phyloP scores from a whole-genome alignment of 345 rosid genomes.

The Camelina sativa region DNA sequence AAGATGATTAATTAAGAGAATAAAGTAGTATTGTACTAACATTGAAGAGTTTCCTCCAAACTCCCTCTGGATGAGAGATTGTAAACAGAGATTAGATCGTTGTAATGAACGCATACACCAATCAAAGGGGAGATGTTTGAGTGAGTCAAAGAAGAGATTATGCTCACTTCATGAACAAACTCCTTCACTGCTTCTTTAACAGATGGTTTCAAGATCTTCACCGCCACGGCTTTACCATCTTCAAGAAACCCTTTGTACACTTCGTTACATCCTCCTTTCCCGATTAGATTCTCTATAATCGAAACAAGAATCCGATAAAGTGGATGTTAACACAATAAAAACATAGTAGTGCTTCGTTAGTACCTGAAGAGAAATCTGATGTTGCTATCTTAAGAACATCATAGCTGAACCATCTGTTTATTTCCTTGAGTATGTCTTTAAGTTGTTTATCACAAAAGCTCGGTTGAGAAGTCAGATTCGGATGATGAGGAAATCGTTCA shows the following conservation, averaged over 20 bases:
- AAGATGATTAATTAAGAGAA: slow-evolving; percentile 5
- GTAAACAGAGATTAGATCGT: slow-evolving; percentile 69
- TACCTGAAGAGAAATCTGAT: slow-evolving; percentile 76
- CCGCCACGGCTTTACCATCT: slow-evolving; percentile 73
- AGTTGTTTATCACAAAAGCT: slow-evolving; percentile 43
- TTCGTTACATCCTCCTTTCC: slow-evolving; percentile 79
- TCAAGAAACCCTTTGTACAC: slow-evolving; percentile 78
- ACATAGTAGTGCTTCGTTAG: slow-evolving; percentile 9
- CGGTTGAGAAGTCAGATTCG: slow-evolving; percentile 25
- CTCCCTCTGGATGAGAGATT: slow-evolving; percentile 72
- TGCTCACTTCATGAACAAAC: slow-evolving; percentile 73
- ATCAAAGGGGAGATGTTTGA: slow-evolving; percentile 61
- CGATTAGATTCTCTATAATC: slow-evolving; percentile 66
- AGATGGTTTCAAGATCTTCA: slow-evolving; percentile 73
- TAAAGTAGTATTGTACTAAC: slow-evolving; percentile 43
- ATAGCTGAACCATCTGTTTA: slow-evolving; percentile 59
- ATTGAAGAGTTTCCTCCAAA: slow-evolving; percentile 77
- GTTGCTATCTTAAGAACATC: slow-evolving; percentile 70
- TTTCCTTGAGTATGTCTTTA: slow-evolving; percentile 48
- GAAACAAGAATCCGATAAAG: slow-evolving; percentile 17
- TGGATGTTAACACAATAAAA: neutral
- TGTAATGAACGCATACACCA: slow-evolving; percentile 65
- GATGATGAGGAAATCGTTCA: slow-evolving; percentile 54
- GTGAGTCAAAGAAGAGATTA: slow-evolving; percentile 74
- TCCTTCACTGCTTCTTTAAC: slow-evolving; percentile 64